Percentiles rank a stretch among this genome's conserved stretches.
Evolutionary conservation across 495 filamentous ascomycete species (phyloP).

Genomic region (Penicillium malachiteum): DNA sequence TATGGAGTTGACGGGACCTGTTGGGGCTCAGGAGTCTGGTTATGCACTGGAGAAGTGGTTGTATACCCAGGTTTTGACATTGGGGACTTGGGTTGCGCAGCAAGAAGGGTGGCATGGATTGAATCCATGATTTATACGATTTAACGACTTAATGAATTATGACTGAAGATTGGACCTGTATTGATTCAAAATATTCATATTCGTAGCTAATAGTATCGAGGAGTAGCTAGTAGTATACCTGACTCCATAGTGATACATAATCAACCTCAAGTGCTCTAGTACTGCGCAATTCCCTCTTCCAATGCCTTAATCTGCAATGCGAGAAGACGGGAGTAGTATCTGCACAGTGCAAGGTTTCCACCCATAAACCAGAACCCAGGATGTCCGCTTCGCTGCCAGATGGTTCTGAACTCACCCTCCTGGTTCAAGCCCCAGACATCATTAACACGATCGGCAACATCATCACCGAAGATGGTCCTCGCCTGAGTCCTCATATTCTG

Average conservation of each 20-base stretch:
- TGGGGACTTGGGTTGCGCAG: constrained; percentile 36
- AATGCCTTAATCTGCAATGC: constrained; percentile 75
- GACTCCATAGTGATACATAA: background rate
- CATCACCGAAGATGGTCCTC: constrained; percentile 66
- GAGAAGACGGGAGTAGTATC: constrained; percentile 69
- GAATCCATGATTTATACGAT: background rate
- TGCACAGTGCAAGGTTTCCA: constrained; percentile 71
- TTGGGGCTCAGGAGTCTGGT: background rate
- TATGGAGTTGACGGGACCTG: constrained; percentile 17
- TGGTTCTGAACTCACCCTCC: constrained; percentile 70
- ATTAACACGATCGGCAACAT: constrained; percentile 60
- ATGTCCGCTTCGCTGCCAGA: constrained; percentile 72
- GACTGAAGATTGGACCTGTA: background rate
- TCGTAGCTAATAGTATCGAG: background rate
- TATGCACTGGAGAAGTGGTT: constrained; percentile 26
- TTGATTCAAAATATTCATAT: background rate
- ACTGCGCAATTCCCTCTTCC: constrained; percentile 51
- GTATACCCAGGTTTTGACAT: constrained; percentile 34
- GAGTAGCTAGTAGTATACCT: too few relatives aligned
- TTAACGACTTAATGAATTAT: background rate
- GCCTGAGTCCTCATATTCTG: constrained; percentile 69
- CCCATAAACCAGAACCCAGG: constrained; percentile 84
- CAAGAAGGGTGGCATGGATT: constrained; percentile 32
- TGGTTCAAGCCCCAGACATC: constrained; percentile 78
- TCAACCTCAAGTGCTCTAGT: constrained; percentile 9